These are phyloP conservation scores for Leishmania amazonensis DNA, from an alignment of 208 protist genomes.

Conservation along the genomic window DNA sequence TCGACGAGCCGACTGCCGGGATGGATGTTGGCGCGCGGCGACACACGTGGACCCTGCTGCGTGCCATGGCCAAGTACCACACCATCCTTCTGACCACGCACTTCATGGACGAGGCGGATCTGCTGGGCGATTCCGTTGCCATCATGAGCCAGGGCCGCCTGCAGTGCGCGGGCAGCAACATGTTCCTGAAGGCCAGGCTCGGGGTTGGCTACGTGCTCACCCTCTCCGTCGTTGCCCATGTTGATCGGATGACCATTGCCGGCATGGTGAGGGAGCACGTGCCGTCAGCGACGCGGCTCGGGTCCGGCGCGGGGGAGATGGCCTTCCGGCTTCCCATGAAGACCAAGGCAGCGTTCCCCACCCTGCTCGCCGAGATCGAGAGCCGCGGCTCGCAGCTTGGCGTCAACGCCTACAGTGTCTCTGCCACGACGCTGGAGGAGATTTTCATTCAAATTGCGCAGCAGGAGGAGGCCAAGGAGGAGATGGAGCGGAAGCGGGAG, in stretches of 20 bases:
- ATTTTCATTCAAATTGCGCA: conserved; percentile 71
- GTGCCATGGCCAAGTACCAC: conserved; percentile 9
- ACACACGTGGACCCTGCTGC: conserved; percentile 73
- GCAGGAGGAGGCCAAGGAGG: conserved; percentile 35
- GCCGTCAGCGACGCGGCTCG: conserved; percentile 33
- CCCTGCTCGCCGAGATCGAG: conserved; percentile 52
- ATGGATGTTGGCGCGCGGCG: conserved; percentile 82
- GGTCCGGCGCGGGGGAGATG: conserved; percentile 44
- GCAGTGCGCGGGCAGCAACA: conserved; percentile 49
- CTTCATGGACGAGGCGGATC: conserved; percentile 97
- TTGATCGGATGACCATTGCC: conserved; percentile 21
- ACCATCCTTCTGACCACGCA: conserved; percentile 86
- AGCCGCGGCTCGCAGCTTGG: conserved; percentile 29
- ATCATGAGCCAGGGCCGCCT: conserved; percentile 85
- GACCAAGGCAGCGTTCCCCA: conserved; percentile 39
- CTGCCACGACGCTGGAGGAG: conserved; percentile 75
- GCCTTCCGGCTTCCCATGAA: conserved; percentile 47
- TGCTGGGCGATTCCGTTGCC: conserved; percentile 83
- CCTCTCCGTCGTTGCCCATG: conserved; percentile 40
- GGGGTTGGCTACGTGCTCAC: conserved; percentile 64
- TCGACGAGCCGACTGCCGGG: conserved; percentile 90
- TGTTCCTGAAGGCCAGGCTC: conserved; percentile 55
- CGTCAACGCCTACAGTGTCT: conserved; percentile 54
- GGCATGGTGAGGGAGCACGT: conserved; percentile 23
- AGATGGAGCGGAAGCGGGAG: conserved; percentile 8